These are phyloP conservation scores for Ceratocystis lukuohia DNA, from an alignment of 2,329 filamentous ascomycete species.

Conservation along the genomic window DNA sequence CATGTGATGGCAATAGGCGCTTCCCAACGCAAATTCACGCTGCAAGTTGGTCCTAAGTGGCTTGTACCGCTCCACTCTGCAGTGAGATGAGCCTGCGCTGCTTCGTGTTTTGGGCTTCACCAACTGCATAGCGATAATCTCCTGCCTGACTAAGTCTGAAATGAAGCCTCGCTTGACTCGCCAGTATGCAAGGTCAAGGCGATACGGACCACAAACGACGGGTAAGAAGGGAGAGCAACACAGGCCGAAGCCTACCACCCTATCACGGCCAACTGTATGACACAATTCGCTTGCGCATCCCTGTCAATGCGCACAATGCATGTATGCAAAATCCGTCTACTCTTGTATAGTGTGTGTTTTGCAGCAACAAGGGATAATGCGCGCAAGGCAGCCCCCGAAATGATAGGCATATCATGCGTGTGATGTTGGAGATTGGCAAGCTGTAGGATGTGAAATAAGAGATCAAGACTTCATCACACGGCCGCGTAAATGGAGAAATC, in stretches of 20 bases:
- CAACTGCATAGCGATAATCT: neutral
- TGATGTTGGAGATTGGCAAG: neutral
- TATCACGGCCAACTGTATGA: neutral
- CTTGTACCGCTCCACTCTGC: neutral
- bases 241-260: neutral
- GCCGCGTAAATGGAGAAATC: neutral
- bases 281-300: neutral
- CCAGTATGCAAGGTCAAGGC: neutral
- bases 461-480: neutral
- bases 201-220: neutral
- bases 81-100: neutral
- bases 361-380: neutral
- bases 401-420: neutral
- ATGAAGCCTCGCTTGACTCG: neutral
- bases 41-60: neutral
- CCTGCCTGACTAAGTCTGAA: neutral
- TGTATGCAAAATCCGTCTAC: neutral
- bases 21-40: neutral
- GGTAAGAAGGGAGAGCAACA: neutral
- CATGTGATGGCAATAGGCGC: neutral
- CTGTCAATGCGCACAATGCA: neutral
- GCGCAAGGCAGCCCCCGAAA: neutral
- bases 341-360: neutral
- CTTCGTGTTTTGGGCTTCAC: neutral
- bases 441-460: neutral